Conservation (phyloP, 495 filamentous ascomycete species). For the Podospora pseudopauciseta region DNA sequence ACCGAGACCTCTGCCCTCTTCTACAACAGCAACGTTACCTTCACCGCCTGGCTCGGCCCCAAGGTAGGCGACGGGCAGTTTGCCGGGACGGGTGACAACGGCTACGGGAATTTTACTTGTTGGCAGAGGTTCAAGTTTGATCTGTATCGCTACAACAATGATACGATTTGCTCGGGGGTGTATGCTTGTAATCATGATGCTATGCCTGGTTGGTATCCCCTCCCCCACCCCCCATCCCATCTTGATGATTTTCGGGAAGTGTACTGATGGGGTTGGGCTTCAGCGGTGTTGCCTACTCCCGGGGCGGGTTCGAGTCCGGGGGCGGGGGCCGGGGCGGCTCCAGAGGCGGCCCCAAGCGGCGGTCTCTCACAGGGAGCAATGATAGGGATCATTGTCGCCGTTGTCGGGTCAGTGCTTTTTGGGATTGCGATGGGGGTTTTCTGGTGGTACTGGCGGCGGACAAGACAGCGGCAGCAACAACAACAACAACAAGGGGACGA, state of each 20-base stretch:
- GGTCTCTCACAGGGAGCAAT: constrained; percentile 25
- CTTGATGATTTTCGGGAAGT: not conserved
- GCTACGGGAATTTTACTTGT: constrained; percentile 36
- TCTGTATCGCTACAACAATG: constrained; percentile 31
- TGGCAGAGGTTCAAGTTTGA: constrained; percentile 31
- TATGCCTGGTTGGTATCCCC: constrained; percentile 24
- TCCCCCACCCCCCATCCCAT: not conserved
- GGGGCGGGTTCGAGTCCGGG: not conserved
- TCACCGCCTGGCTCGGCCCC: constrained; percentile 31
- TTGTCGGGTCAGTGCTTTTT: constrained; percentile 20
- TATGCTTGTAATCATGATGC: constrained; percentile 38
- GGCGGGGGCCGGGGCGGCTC: not conserved
- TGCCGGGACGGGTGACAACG: constrained; percentile 38
- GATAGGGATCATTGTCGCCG: constrained; percentile 26
- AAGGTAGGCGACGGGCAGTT: constrained; percentile 31
- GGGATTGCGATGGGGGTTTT: constrained; percentile 12
- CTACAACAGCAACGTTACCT: constrained; percentile 30
- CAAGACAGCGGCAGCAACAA: not conserved
- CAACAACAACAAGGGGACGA: not conserved
- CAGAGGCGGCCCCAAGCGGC: constrained; percentile 1
- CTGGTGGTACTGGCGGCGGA: constrained; percentile 20
- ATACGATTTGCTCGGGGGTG: constrained; percentile 27
- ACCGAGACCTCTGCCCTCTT: constrained; percentile 34
- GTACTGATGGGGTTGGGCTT: not conserved
- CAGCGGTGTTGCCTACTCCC: not conserved